A percentile compares a stretch with the other conserved stretches of the same genome.
These are phyloP conservation scores for Colletotrichum chrysophilum DNA, from an alignment of 2,329 filamentous ascomycete genomes.

Conservation along the genomic window DNA sequence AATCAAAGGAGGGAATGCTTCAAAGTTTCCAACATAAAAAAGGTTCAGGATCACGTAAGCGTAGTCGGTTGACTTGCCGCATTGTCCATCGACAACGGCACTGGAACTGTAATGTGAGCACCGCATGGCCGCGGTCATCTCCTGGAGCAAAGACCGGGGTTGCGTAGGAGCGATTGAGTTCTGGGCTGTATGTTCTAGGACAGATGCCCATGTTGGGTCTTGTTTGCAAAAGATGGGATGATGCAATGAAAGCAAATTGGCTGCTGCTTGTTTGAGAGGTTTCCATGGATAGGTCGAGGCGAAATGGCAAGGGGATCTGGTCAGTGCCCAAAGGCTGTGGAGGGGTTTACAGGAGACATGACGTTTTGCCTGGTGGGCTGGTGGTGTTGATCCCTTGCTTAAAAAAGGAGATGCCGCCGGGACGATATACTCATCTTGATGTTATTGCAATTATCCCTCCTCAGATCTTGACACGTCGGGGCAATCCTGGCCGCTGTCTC, in stretches of 20 bases:
- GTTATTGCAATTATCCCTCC: neutral
- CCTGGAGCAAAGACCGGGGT: neutral
- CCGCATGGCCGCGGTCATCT: neutral
- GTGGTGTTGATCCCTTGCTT: conserved; percentile 5
- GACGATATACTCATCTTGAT: neutral
- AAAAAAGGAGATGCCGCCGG: neutral
- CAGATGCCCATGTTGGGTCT: neutral
- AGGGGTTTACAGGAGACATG: conserved; percentile 3
- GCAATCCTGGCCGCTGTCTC: neutral
- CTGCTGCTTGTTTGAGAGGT: neutral
- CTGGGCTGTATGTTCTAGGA: neutral
- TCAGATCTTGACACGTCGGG: neutral
- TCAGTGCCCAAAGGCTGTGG: neutral
- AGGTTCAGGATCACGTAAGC: neutral
- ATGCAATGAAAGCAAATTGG: neutral
- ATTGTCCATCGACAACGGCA: neutral
- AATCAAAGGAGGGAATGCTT: neutral
- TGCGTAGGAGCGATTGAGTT: neutral
- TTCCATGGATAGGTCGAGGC: neutral
- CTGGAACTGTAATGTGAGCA: neutral
- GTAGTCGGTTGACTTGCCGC: neutral
- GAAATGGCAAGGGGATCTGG: neutral
- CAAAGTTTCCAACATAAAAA: neutral
- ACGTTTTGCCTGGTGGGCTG: neutral
- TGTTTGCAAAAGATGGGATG: neutral